Percentiles rank a stretch among this genome's conserved stretches.
phyloP scores from a whole-genome alignment of 148 eudicot genomes.

The Suaeda aralocaspica region DNA sequence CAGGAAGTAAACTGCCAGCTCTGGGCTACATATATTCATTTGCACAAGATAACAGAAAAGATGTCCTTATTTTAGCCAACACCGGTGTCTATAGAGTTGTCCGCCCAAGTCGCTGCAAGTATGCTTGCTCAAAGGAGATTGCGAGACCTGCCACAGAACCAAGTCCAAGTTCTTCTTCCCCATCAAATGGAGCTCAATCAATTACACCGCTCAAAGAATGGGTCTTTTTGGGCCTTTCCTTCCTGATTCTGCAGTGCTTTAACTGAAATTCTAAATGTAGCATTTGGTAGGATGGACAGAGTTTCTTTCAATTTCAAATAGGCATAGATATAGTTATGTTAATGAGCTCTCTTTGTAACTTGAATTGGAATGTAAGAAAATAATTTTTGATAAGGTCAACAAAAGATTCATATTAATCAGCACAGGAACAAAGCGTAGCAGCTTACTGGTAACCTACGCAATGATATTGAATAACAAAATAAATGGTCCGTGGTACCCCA shows the following conservation, averaged over 20 bases:
- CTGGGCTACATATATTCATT: conserved; percentile 73
- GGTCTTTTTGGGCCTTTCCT: conserved; percentile 26
- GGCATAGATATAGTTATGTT: background rate
- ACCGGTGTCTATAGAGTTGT: conserved; percentile 77
- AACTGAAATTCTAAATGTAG: conserved; percentile 10
- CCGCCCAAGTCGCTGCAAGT: conserved; percentile 86
- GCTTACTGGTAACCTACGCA: background rate
- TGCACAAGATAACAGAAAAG: conserved; percentile 77
- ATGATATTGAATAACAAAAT: background rate
- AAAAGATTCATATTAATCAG: background rate
- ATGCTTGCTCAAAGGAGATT: conserved; percentile 69
- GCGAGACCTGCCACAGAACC: conserved; percentile 28
- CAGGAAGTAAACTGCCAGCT: conserved; percentile 60
- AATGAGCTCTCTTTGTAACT: conserved; percentile 2
- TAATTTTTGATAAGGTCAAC: background rate
- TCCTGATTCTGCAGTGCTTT: conserved; percentile 30
- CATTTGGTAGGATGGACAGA: background rate
- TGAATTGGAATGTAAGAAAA: background rate
- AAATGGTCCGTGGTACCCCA: too few relatives aligned
- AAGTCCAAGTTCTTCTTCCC: conserved; percentile 34
- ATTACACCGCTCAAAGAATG: conserved; percentile 19
- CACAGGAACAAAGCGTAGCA: background rate
- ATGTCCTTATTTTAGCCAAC: conserved; percentile 59
- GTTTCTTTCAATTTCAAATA: conserved; percentile 1
- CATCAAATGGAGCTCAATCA: conserved; percentile 27